A percentile compares a stretch with the other conserved stretches of the same genome.
phyloP scores from a whole-genome alignment of 1,139 yeast genomes.

The Zygotorulaspora mrakii region DNA sequence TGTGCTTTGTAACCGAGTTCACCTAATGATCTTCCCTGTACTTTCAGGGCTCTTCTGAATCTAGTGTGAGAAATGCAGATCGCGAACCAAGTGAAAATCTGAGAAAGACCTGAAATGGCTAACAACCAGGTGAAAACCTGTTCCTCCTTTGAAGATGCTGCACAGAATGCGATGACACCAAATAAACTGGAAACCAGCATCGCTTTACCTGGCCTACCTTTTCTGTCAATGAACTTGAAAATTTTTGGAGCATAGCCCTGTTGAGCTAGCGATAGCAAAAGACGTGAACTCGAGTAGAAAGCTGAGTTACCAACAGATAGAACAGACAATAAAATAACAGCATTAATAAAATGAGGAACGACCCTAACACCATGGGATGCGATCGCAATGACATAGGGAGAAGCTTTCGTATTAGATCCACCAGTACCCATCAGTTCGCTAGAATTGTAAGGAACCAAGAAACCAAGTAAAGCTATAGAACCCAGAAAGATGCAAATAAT shows the following conservation, averaged over 20 bases:
- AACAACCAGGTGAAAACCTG: conserved; percentile 57
- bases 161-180: conserved; percentile 54
- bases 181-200: conserved; percentile 45
- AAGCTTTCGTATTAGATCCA: conserved; percentile 48
- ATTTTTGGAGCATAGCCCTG: conserved; percentile 55
- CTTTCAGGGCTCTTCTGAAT: conserved; percentile 54
- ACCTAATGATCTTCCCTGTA: conserved; percentile 48
- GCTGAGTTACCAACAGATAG: conserved; percentile 52
- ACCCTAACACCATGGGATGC: conserved; percentile 63
- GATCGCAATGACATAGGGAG: conserved; percentile 77
- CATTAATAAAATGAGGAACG: conserved; percentile 55
- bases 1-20: conserved; percentile 51
- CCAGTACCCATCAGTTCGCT: conserved; percentile 47
- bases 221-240: conserved; percentile 54
- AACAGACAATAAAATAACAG: conserved; percentile 48
- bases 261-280: conserved; percentile 55
- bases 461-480: conserved; percentile 58
- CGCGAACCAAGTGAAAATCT: conserved; percentile 58
- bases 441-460: conserved; percentile 61
- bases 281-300: conserved; percentile 55
- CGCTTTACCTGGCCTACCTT: conserved; percentile 57
- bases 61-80: conserved; percentile 54
- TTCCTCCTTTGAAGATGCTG: conserved; percentile 50
- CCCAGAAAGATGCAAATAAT: conserved; percentile 59
- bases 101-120: conserved; percentile 58